These are phyloP conservation scores for Ormosia semicastrata DNA, from an alignment of 306 rosid genomes.

Conservation along the genomic window DNA sequence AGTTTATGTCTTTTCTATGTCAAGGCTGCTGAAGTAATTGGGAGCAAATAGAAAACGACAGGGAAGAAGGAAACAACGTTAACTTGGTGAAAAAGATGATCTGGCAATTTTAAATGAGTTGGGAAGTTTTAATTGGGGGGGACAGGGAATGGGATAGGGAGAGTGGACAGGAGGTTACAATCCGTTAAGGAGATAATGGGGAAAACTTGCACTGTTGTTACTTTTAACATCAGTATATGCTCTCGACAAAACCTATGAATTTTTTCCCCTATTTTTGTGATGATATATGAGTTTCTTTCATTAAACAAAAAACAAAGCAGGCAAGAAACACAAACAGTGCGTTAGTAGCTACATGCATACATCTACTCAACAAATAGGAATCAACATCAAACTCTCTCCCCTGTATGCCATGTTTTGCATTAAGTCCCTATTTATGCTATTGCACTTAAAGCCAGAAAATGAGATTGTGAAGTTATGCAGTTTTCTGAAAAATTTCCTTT, in stretches of 20 bases:
- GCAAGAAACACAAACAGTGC: neutral
- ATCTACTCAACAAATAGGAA: neutral
- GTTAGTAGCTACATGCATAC: neutral
- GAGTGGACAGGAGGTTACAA: no score
- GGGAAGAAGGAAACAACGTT: no score
- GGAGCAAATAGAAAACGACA: no score
- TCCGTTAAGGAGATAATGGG: no score
- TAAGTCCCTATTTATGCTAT: neutral
- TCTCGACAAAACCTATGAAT: neutral
- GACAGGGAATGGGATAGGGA: no score
- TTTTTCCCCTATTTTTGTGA: neutral
- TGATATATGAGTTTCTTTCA: neutral
- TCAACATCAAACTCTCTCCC: neutral
- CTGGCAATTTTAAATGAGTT: no score
- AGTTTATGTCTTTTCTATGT: no score
- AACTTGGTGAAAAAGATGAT: no score
- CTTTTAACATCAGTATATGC: neutral
- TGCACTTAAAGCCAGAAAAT: constrained; percentile 1
- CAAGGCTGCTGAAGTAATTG: no score
- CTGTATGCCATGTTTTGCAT: neutral
- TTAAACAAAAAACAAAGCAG: neutral
- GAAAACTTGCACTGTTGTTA: neutral
- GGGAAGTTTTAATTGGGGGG: no score
- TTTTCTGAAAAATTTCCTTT: neutral
- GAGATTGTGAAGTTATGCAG: neutral